phyloP scores from a whole-genome alignment of 805 yeast genomes.

The Cyberlindnera galapagoensis region DNA sequence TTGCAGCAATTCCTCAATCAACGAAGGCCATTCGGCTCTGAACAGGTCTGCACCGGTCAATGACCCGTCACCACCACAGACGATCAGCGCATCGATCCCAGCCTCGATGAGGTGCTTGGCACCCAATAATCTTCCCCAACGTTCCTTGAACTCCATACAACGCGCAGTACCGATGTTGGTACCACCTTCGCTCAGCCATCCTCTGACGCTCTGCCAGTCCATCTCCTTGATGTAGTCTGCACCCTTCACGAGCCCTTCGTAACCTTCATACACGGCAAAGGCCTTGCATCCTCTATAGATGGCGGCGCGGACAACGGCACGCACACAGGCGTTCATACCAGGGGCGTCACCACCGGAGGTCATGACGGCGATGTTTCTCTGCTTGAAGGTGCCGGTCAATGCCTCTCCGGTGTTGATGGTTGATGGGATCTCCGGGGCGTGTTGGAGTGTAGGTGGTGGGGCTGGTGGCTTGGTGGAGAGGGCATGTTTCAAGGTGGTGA shows the following conservation, averaged over 20 bases:
- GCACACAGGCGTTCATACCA: constrained; percentile 94
- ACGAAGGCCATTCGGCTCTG: constrained; percentile 71
- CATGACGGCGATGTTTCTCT: constrained; percentile 79
- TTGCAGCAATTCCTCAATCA: constrained; percentile 48
- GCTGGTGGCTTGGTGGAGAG: constrained; percentile 44
- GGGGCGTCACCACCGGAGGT: constrained; percentile 99
- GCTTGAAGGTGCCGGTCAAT: neutral
- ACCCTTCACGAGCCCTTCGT: constrained; percentile 86
- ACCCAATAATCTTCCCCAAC: constrained; percentile 57
- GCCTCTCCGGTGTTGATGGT: constrained; percentile 8
- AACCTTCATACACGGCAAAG: constrained; percentile 88
- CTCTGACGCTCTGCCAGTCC: constrained; percentile 70
- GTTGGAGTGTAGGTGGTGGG: neutral
- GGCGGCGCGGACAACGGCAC: constrained; percentile 92
- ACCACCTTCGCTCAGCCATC: constrained; percentile 67
- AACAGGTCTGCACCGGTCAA: constrained; percentile 77
- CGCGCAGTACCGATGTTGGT: constrained; percentile 78
- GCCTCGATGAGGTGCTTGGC: constrained; percentile 60
- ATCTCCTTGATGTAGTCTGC: constrained; percentile 62
- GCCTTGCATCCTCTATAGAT: constrained; percentile 83
- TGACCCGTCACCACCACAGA: constrained; percentile 83
- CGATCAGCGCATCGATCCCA: constrained; percentile 73
- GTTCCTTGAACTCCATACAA: constrained; percentile 58
- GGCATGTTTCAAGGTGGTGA: constrained; percentile 57
- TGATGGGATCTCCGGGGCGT: constrained; percentile 15